phyloP scores from a whole-genome alignment of 2,329 filamentous ascomycete genomes.

The Nemania bipapillata region DNA sequence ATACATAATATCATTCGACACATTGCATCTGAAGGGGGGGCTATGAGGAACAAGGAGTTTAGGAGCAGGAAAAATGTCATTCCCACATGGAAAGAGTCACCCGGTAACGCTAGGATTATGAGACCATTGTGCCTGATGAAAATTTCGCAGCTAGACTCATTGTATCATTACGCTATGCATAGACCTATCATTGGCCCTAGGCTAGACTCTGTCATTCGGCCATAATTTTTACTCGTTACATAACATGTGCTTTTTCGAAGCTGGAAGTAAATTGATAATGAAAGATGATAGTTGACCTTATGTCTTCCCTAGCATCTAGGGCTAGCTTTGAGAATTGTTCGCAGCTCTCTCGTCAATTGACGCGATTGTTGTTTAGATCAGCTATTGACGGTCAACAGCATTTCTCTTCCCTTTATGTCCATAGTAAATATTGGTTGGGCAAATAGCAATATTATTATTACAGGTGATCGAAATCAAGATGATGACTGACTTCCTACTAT shows the following conservation, averaged over 20 bases:
- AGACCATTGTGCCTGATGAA: slow-evolving; percentile 24
- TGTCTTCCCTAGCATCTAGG: not conserved
- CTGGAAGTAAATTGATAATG: too few species aligned
- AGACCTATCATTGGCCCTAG: slow-evolving; percentile 1
- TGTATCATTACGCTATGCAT: slow-evolving; percentile 23
- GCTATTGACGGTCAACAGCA: too few species aligned
- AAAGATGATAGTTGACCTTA: not conserved
- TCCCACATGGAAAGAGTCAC: slow-evolving; percentile 11
- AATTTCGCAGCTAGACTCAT: slow-evolving; percentile 4
- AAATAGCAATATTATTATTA: too few species aligned
- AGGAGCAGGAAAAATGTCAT: slow-evolving; percentile 32
- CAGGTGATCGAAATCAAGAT: too few species aligned
- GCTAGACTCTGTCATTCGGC: not conserved
- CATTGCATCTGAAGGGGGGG: slow-evolving; percentile 20
- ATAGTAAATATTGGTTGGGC: too few species aligned
- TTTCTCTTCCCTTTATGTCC: too few species aligned
- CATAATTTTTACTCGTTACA: not conserved
- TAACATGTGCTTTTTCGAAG: not conserved
- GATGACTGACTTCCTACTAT: too few species aligned
- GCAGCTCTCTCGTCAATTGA: too few species aligned
- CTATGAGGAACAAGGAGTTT: slow-evolving; percentile 32
- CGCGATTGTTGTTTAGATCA: too few species aligned
- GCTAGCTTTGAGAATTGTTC: too few species aligned
- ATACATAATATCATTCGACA: slow-evolving; percentile 15
- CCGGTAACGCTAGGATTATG: slow-evolving; percentile 31